phyloP scores from a whole-genome alignment of 1,284 basidiomycete genomes.

The Malassezia obtusa region DNA sequence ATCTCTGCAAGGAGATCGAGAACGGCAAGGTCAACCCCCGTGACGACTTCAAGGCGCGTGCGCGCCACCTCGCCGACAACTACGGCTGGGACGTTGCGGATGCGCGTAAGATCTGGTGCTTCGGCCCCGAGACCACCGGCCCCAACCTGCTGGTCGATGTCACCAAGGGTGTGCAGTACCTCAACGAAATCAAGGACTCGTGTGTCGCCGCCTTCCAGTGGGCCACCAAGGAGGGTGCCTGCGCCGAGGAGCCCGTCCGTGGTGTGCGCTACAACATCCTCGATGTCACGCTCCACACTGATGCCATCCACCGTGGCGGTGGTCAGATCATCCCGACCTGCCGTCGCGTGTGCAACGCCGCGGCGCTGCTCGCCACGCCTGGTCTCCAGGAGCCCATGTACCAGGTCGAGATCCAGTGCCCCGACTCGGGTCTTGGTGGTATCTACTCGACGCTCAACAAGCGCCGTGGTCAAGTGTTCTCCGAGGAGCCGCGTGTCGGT shows the following conservation, averaged over 20 bases:
- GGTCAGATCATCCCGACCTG: conserved; percentile 94
- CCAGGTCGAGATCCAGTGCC: conserved; percentile 96
- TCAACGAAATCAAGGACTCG: conserved; percentile 95
- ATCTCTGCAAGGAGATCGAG: conserved; percentile 88
- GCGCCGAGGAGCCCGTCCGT: conserved; percentile 96
- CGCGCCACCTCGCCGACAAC: conserved; percentile 90
- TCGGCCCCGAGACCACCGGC: conserved; percentile 96
- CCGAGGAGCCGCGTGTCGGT: conserved; percentile 90
- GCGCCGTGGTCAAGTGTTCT: conserved; percentile 97
- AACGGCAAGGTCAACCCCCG: conserved; percentile 72
- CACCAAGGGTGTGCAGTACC: conserved; percentile 80
- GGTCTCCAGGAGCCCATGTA: conserved; percentile 94
- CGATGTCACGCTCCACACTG: conserved; percentile 92
- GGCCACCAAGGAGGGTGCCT: conserved; percentile 78
- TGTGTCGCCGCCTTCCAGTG: conserved; percentile 99
- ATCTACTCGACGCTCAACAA: conserved; percentile 90
- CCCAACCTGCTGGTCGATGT: conserved; percentile 95
- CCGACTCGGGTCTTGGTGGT: conserved; percentile 94
- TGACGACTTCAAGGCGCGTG: conserved; percentile 96
- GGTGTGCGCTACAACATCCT: conserved; percentile 91
- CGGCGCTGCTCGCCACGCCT: conserved; percentile 80
- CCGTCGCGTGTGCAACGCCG: conserved; percentile 93
- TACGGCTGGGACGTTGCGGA: conserved; percentile 98
- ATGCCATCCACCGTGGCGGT: conserved; percentile 99
- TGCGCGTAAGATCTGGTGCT: conserved; percentile 99